A percentile compares a stretch with the other conserved stretches of the same genome.
Evolutionary conservation across 768 basidiomycete species (phyloP).

Genomic region (Dacryopinax spathularia): DNA sequence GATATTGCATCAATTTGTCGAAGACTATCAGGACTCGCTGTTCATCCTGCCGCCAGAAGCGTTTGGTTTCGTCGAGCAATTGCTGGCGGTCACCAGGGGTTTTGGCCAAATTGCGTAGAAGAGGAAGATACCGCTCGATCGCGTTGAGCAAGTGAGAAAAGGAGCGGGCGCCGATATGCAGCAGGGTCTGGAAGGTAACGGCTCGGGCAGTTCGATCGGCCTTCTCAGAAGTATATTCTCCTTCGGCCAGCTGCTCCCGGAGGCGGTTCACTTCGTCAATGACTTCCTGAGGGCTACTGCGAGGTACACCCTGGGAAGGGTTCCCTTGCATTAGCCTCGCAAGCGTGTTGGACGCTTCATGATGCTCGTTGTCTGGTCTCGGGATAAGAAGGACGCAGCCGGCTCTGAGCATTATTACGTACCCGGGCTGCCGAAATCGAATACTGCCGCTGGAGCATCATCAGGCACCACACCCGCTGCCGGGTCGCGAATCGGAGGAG

Average conservation of each 20-base stretch:
- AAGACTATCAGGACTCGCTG: constrained; percentile 88
- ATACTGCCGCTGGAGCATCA: constrained; percentile 64
- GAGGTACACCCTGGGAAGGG: constrained; percentile 65
- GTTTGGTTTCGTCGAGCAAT: constrained; percentile 52
- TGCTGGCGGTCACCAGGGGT: constrained; percentile 44
- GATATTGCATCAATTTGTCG: constrained; percentile 97
- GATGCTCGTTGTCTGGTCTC: constrained; percentile 3
- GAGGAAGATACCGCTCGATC: constrained; percentile 79
- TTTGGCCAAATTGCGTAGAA: constrained; percentile 49
- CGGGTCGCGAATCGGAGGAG: constrained; percentile 57
- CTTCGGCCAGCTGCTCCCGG: constrained; percentile 48
- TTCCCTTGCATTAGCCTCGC: constrained; percentile 68
- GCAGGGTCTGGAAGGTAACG: constrained; percentile 72
- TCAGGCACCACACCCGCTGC: constrained; percentile 49
- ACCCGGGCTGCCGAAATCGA: constrained; percentile 73
- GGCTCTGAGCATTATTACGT: constrained; percentile 18
- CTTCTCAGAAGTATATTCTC: constrained; percentile 44
- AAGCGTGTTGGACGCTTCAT: constrained; percentile 49
- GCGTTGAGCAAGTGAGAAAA: constrained; percentile 98
- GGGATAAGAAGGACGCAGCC: neutral
- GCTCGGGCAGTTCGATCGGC: constrained; percentile 56
- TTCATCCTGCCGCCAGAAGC: constrained; percentile 71
- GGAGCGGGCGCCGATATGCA: constrained; percentile 84
- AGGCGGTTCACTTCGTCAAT: constrained; percentile 57
- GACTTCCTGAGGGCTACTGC: constrained; percentile 68